Conservation (phyloP, 2,329 filamentous ascomycete species). For the Parafenestella ontariensis region DNA sequence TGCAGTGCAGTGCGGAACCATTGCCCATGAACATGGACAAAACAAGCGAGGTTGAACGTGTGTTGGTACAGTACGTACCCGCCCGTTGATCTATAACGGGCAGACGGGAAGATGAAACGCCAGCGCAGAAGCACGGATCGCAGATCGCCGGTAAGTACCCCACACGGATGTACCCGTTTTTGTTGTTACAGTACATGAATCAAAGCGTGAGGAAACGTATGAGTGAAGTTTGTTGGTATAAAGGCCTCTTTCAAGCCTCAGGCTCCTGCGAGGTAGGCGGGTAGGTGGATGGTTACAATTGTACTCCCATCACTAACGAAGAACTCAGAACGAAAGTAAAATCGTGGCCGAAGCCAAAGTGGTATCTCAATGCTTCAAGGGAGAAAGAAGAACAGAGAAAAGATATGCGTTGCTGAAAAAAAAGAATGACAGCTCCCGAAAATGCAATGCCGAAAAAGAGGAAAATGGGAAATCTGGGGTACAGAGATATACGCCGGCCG, state of each 20-base stretch:
- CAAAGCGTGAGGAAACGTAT: not conserved
- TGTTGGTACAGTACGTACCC: too few species aligned
- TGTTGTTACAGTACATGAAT: conserved; percentile 1
- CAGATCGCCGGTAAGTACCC: not conserved
- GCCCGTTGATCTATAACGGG: not conserved
- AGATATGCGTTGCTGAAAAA: not conserved
- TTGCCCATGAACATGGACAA: too few species aligned
- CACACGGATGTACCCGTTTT: not conserved
- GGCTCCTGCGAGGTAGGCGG: not conserved
- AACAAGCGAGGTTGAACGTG: too few species aligned
- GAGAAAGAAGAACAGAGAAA: conserved; percentile 1
- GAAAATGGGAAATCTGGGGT: not conserved
- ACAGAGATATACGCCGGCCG: not conserved
- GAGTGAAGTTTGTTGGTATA: not conserved
- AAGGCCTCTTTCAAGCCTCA: not conserved
- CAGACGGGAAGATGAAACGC: conserved; percentile 13
- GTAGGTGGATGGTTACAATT: not conserved
- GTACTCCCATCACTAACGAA: not conserved
- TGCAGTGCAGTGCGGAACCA: not conserved
- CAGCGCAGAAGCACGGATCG: conserved; percentile 13
- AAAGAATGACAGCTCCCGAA: conserved; percentile 3
- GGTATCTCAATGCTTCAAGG: not conserved
- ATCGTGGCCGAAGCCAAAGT: not conserved
- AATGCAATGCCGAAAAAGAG: conserved; percentile 7
- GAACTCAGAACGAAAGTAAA: not conserved